Evolutionary conservation across 2,329 filamentous ascomycete genomes (phyloP).

Genomic region (Alternaria sp.): DNA sequence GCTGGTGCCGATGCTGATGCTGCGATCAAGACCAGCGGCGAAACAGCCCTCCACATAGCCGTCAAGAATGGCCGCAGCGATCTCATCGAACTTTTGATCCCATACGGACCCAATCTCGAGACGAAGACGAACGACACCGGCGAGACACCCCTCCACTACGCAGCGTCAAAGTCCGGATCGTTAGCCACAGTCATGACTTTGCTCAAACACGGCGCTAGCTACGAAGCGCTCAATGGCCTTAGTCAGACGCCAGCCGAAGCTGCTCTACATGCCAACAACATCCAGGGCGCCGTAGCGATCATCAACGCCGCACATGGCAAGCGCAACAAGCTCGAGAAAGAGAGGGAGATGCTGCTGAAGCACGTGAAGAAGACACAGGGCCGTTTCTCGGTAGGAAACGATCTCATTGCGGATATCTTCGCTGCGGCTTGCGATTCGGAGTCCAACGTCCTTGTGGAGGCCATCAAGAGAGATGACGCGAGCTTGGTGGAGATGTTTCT

Average conservation of each 20-base stretch:
- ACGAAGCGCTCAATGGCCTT: slow-evolving; percentile 26
- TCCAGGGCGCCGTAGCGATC: slow-evolving; percentile 40
- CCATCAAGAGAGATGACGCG: slow-evolving; percentile 38
- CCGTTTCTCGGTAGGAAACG: slow-evolving; percentile 37
- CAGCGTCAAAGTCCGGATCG: slow-evolving; percentile 32
- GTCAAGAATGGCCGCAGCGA: slow-evolving; percentile 33
- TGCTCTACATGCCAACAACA: slow-evolving; percentile 33
- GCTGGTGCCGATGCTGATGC: slow-evolving; percentile 36
- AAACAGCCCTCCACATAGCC: slow-evolving; percentile 42
- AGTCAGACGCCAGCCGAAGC: slow-evolving; percentile 36
- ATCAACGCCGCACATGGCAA: slow-evolving; percentile 37
- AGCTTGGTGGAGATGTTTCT: slow-evolving; percentile 40
- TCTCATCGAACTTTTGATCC: slow-evolving; percentile 34
- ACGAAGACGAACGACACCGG: slow-evolving; percentile 25
- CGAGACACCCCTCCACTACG: slow-evolving; percentile 44
- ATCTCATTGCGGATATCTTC: slow-evolving; percentile 43
- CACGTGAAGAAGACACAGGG: slow-evolving; percentile 36
- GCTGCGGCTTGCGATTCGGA: slow-evolving; percentile 41
- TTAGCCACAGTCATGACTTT: slow-evolving; percentile 30
- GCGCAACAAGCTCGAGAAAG: slow-evolving; percentile 33
- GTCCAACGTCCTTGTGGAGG: slow-evolving; percentile 41
- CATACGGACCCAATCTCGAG: slow-evolving; percentile 29
- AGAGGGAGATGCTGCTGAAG: slow-evolving; percentile 41
- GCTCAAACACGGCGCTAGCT: slow-evolving; percentile 37
- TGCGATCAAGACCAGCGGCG: slow-evolving; percentile 24